phyloP scores from a whole-genome alignment of 257 asterid genomes.

The Anisodus tanguticus region DNA sequence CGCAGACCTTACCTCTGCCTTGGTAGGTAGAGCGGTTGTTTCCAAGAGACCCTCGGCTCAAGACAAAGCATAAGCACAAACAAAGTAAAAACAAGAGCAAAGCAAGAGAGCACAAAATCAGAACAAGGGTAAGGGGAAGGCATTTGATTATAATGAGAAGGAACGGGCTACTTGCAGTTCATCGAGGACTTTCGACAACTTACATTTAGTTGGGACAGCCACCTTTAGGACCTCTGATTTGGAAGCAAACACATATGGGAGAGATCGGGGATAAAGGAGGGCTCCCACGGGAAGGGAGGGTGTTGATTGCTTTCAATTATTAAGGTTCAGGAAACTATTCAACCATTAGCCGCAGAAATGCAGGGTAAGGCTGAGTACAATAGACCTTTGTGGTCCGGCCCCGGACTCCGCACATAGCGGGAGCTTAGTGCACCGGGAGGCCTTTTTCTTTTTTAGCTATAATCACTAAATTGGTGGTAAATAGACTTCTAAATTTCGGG shows the following conservation, averaged over 20 bases:
- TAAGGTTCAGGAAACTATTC: background rate
- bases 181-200: background rate
- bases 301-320: constrained; percentile 4
- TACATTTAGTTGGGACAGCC: constrained; percentile 4
- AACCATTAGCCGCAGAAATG: background rate
- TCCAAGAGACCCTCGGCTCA: no score
- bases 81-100: no score
- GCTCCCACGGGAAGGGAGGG: background rate
- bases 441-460: no score
- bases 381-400: no score
- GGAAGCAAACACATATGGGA: background rate
- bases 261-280: background rate
- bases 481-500: constrained; percentile 2
- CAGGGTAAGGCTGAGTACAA: no score
- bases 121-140: background rate
- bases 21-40: no score
- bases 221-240: background rate
- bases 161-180: constrained; percentile 11
- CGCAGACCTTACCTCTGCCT: no score
- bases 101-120: background rate
- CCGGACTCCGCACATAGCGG: no score
- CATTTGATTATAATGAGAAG: background rate
- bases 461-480: background rate
- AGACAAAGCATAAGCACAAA: no score
- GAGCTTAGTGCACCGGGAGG: no score